Conservation (phyloP, 2,329 filamentous ascomycete genomes). For the Fusarium fracticaudum region DNA sequence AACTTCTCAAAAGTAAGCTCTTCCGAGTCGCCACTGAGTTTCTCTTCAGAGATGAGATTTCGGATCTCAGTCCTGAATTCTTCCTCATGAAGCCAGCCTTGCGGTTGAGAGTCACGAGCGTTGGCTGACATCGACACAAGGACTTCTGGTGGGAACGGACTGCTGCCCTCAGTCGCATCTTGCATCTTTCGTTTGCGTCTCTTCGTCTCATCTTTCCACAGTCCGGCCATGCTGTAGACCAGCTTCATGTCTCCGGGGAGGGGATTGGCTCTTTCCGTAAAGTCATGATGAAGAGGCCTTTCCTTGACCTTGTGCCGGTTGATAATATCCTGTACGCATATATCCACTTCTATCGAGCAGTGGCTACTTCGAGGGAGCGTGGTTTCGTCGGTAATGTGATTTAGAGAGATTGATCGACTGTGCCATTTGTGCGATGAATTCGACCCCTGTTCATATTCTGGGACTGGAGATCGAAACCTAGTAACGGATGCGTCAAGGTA, state of each 20-base stretch:
- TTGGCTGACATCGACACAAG: slow-evolving; percentile 91
- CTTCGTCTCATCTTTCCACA: slow-evolving; percentile 91
- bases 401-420: slow-evolving; percentile 71
- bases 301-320: slow-evolving; percentile 82
- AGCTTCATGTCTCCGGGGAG: slow-evolving; percentile 77
- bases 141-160: slow-evolving; percentile 82
- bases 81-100: slow-evolving; percentile 93
- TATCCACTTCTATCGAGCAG: slow-evolving; percentile 88
- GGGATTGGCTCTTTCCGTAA: slow-evolving; percentile 76
- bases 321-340: slow-evolving; percentile 86
- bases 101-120: slow-evolving; percentile 73
- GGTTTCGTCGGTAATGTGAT: slow-evolving; percentile 62
- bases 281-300: slow-evolving; percentile 86
- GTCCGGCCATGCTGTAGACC: slow-evolving; percentile 90
- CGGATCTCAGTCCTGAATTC: slow-evolving; percentile 76
- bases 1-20: slow-evolving; percentile 72
- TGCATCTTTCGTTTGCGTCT: slow-evolving; percentile 79
- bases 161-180: slow-evolving; percentile 70
- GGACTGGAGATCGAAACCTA: slow-evolving; percentile 79
- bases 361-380: slow-evolving; percentile 82
- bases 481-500: slow-evolving; percentile 80
- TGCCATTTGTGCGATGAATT: slow-evolving; percentile 80
- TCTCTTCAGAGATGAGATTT: slow-evolving; percentile 72
- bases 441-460: slow-evolving; percentile 69
- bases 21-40: slow-evolving; percentile 50